phyloP scores from a whole-genome alignment of 352 stramenopile species.

The Aphanomyces euteiches region DNA sequence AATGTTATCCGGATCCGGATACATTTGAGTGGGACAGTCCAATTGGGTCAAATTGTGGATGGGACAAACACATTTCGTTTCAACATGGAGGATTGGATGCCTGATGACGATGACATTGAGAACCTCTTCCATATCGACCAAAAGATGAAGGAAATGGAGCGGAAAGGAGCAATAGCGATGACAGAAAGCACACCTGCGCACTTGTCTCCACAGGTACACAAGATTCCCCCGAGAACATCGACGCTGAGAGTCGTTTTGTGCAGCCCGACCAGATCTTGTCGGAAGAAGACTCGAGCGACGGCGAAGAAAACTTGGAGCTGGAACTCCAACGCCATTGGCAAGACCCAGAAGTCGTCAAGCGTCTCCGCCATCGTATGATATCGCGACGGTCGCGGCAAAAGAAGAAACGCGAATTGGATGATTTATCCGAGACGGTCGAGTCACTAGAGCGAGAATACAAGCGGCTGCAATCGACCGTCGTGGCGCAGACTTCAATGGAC shows the following conservation, averaged over 20 bases:
- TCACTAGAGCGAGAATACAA: slow-evolving; percentile 22
- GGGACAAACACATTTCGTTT: too few species aligned
- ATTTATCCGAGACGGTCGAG: neutral
- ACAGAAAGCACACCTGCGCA: neutral
- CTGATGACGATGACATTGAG: slow-evolving; percentile 25
- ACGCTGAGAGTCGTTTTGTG: neutral
- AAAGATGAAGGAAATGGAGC: neutral
- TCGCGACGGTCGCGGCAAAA: slow-evolving; percentile 22
- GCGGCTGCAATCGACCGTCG: slow-evolving; percentile 10
- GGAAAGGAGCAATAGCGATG: neutral
- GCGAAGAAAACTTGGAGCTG: slow-evolving; percentile 26
- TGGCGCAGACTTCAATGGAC: neutral
- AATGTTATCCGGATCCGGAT: too few species aligned
- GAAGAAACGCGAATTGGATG: slow-evolving; percentile 29
- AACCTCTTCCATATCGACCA: slow-evolving; percentile 23
- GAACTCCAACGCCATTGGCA: slow-evolving; percentile 12
- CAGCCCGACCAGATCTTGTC: slow-evolving; percentile 14
- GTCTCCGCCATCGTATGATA: slow-evolving; percentile 24
- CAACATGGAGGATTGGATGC: slow-evolving; percentile 28
- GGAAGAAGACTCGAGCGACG: slow-evolving; percentile 26
- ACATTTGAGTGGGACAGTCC: too few species aligned
- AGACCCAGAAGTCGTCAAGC: slow-evolving; percentile 22
- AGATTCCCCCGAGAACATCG: neutral
- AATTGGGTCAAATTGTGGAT: too few species aligned
- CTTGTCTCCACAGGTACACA: slow-evolving; percentile 8